These are phyloP conservation scores for Debaryomyces fabryi DNA, from an alignment of 1,139 yeast species.

Conservation along the genomic window DNA sequence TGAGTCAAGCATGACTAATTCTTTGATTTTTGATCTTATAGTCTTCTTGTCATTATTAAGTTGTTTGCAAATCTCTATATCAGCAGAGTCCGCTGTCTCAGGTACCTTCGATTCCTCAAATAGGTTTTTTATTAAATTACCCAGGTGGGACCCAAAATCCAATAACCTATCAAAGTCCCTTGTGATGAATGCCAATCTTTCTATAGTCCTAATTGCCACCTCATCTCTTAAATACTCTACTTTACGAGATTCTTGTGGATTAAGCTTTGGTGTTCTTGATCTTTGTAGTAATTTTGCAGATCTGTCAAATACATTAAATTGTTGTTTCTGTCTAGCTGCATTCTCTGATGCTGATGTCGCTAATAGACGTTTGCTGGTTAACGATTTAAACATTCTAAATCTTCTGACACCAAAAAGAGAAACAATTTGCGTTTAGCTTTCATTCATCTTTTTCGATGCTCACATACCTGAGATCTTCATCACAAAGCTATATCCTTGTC, in stretches of 20 bases:
- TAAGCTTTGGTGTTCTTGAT: slow-evolving; percentile 48
- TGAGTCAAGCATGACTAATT: slow-evolving; percentile 70
- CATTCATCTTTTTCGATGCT: slow-evolving; percentile 4
- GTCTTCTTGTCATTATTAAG: slow-evolving; percentile 54
- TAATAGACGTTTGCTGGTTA: slow-evolving; percentile 16
- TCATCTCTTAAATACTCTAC: slow-evolving; percentile 81
- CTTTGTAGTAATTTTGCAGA: slow-evolving; percentile 61
- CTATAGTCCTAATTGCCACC: slow-evolving; percentile 71
- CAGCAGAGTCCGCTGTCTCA: slow-evolving; percentile 30
- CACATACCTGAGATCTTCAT: neutral
- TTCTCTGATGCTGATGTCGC: slow-evolving; percentile 29
- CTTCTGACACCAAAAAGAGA: neutral
- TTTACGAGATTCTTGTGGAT: slow-evolving; percentile 50
- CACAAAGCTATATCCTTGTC: neutral
- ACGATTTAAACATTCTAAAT: slow-evolving; percentile 2
- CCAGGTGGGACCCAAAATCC: slow-evolving; percentile 77
- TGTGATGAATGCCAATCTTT: slow-evolving; percentile 73
- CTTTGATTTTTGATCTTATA: slow-evolving; percentile 55
- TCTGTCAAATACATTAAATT: slow-evolving; percentile 68
- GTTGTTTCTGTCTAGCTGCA: slow-evolving; percentile 24
- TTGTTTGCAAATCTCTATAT: slow-evolving; percentile 33
- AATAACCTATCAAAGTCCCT: slow-evolving; percentile 61
- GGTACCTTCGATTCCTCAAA: slow-evolving; percentile 36
- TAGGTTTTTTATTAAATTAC: slow-evolving; percentile 50
- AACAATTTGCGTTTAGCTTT: neutral